Percentiles rank a stretch among this genome's conserved stretches.
These are phyloP conservation scores for Calonectria honghensis DNA, from an alignment of 2,329 filamentous ascomycete genomes.

Conservation along the genomic window DNA sequence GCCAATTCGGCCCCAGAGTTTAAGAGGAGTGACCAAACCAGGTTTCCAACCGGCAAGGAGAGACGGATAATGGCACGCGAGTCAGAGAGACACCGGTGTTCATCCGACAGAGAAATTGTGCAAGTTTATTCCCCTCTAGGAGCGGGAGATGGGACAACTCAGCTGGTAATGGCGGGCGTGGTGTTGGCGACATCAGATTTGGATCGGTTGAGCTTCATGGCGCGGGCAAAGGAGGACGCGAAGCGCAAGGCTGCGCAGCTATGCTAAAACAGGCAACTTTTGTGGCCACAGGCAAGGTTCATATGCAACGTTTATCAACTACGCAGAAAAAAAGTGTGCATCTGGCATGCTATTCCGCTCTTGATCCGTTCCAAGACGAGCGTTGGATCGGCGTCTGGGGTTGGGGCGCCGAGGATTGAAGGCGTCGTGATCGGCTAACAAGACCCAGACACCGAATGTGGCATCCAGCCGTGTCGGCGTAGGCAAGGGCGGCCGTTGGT, in stretches of 20 bases:
- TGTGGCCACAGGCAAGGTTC: neutral
- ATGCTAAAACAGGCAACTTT: constrained; percentile 20
- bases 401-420: constrained; percentile 25
- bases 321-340: constrained; percentile 13
- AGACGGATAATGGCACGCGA: constrained; percentile 58
- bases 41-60: constrained; percentile 53
- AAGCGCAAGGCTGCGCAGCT: constrained; percentile 16
- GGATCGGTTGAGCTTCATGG: constrained; percentile 57
- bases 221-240: constrained; percentile 44
- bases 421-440: constrained; percentile 24
- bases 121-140: constrained; percentile 46
- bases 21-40: constrained; percentile 26
- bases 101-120: constrained; percentile 47
- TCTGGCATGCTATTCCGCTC: constrained; percentile 33
- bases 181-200: constrained; percentile 57
- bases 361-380: constrained; percentile 26
- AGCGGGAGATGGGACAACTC: constrained; percentile 48
- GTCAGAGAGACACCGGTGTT: constrained; percentile 52
- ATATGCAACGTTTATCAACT: constrained; percentile 9
- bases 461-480: constrained; percentile 25
- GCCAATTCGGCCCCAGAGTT: constrained; percentile 39
- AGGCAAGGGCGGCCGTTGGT: constrained; percentile 23
- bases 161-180: constrained; percentile 54
- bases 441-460: constrained; percentile 31
- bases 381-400: constrained; percentile 31